Conservation (phyloP, 148 eudicot species). For the Spergularia marina region DNA sequence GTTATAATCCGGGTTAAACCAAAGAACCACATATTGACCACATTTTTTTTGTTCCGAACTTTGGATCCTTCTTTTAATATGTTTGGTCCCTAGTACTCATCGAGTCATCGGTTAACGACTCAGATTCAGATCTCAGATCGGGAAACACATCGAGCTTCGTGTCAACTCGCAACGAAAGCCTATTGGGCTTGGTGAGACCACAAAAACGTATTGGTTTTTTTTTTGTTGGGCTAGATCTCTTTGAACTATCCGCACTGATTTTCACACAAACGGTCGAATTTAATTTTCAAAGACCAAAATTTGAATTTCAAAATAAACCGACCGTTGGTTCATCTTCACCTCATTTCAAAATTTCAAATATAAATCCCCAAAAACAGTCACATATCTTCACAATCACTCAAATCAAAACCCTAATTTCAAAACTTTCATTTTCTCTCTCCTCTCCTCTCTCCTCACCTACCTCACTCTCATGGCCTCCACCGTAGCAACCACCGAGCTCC, state of each 20-base stretch:
- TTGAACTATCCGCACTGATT: constrained; percentile 11
- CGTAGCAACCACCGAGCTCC: constrained; percentile 24
- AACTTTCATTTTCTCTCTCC: constrained; percentile 47
- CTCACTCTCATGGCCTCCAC: constrained; percentile 22
- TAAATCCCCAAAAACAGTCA: constrained; percentile 17
- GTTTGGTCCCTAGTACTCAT: too few species aligned
- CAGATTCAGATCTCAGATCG: too few species aligned
- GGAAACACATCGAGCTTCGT: too few species aligned
- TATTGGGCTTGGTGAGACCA: too few species aligned
- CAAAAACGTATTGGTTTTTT: not conserved
- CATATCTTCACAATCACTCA: not conserved
- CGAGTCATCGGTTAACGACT: too few species aligned
- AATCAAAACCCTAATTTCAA: not conserved
- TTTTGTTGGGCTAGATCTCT: not conserved
- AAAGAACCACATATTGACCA: too few species aligned
- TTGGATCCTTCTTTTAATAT: too few species aligned
- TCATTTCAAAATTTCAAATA: not conserved
- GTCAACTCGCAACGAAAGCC: too few species aligned
- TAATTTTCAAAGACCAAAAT: not conserved
- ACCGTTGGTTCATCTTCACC: constrained; percentile 36
- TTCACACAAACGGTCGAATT: constrained; percentile 21
- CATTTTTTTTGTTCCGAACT: too few species aligned
- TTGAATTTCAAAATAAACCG: constrained; percentile 23
- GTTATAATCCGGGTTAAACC: too few species aligned
- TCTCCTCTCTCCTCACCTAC: constrained; percentile 37